phyloP scores from a whole-genome alignment of 2,329 filamentous ascomycete species.

The Penicillium hordei region DNA sequence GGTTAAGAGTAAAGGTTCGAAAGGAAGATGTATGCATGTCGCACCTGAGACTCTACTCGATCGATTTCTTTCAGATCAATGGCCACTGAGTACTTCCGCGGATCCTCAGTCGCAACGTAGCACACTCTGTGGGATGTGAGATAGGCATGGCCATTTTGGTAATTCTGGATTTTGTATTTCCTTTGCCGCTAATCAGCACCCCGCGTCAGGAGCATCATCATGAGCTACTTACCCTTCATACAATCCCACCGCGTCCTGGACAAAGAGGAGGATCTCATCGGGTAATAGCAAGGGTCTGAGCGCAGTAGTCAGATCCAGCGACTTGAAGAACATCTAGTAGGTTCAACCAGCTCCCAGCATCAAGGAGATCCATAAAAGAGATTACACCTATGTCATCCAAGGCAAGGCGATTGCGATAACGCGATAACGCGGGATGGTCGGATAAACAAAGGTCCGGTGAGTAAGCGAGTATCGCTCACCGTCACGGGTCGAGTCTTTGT shows the following conservation, averaged over 20 bases:
- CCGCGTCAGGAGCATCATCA: constrained; percentile 20
- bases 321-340: constrained; percentile 94
- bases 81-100: constrained; percentile 78
- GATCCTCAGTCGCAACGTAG: constrained; percentile 87
- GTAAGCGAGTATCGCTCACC: constrained; percentile 11
- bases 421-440: constrained; percentile 8
- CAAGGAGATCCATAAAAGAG: constrained; percentile 16
- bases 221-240: constrained; percentile 80
- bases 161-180: constrained; percentile 90
- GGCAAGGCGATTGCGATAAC: constrained; percentile 17
- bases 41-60: constrained; percentile 81
- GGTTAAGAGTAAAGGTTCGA: constrained; percentile 14
- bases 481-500: constrained; percentile 6
- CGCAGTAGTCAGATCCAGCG: constrained; percentile 92
- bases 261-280: constrained; percentile 92
- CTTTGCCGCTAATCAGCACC: constrained; percentile 47
- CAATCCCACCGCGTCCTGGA: constrained; percentile 94
- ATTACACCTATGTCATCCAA: not conserved
- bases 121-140: constrained; percentile 93
- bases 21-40: not conserved
- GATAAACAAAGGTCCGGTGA: constrained; percentile 10
- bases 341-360: constrained; percentile 19
- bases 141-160: constrained; percentile 95
- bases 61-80: constrained; percentile 91
- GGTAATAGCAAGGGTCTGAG: constrained; percentile 87